phyloP scores from a whole-genome alignment of 129 eudicot genomes.

The Calendula officinalis region DNA sequence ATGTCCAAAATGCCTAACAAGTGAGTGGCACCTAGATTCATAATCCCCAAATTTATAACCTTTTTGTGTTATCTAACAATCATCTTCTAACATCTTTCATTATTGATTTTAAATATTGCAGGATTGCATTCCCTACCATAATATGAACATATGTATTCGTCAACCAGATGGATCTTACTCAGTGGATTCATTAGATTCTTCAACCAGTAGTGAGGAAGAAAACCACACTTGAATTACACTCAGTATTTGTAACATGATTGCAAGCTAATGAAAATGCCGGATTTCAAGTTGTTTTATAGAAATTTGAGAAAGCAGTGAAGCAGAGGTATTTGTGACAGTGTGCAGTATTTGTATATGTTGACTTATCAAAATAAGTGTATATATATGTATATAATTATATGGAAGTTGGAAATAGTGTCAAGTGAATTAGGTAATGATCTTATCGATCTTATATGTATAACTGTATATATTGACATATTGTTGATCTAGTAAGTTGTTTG shows the following conservation, averaged over 20 bases:
- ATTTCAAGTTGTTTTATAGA: slow-evolving; percentile 13
- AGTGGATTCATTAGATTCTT: slow-evolving; percentile 68
- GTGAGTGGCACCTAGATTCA: too few species aligned
- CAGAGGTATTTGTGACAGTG: slow-evolving; percentile 5
- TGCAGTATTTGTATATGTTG: slow-evolving; percentile 17
- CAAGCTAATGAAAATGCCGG: neutral
- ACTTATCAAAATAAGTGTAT: slow-evolving; percentile 1
- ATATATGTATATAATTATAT: slow-evolving; percentile 31
- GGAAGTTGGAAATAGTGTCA: slow-evolving; percentile 19
- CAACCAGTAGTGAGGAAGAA: slow-evolving; percentile 50
- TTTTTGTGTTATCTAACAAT: neutral
- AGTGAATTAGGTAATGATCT: slow-evolving; percentile 15
- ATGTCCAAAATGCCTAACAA: neutral
- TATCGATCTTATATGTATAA: slow-evolving; percentile 10
- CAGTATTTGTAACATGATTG: slow-evolving; percentile 11
- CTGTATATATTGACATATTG: slow-evolving; percentile 21
- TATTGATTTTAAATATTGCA: slow-evolving; percentile 23
- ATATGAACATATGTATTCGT: slow-evolving; percentile 76
- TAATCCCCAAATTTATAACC: neutral
- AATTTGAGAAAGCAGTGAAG: slow-evolving; percentile 17
- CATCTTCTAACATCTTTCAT: slow-evolving; percentile 12
- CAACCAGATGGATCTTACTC: slow-evolving; percentile 87
- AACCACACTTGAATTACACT: slow-evolving; percentile 14
- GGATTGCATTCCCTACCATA: slow-evolving; percentile 64
- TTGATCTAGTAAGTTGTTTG: slow-evolving; percentile 7